Conservation (phyloP, 352 stramenopile species). For the Globisporangium paroecandrum region DNA sequence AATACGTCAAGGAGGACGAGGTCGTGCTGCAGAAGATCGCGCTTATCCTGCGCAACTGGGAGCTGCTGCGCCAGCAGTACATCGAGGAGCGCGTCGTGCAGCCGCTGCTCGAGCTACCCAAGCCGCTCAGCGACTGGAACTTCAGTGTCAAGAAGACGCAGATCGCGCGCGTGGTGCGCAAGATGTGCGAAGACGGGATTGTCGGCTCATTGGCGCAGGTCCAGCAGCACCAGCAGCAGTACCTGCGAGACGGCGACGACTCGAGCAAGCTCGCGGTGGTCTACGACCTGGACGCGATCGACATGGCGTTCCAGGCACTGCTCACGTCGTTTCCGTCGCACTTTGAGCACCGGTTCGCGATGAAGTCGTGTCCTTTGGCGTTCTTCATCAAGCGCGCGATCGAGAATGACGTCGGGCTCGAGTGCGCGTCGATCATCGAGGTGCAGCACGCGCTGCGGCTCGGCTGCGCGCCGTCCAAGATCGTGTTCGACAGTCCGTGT, state of each 20-base stretch:
- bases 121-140: slow-evolving; percentile 67
- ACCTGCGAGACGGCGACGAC: slow-evolving; percentile 24
- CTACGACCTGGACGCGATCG: slow-evolving; percentile 84
- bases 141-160: slow-evolving; percentile 68
- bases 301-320: slow-evolving; percentile 79
- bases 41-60: slow-evolving; percentile 69
- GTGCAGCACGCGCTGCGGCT: slow-evolving; percentile 76
- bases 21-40: slow-evolving; percentile 62
- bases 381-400: slow-evolving; percentile 83
- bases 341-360: slow-evolving; percentile 86
- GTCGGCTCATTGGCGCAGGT: slow-evolving; percentile 22
- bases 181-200: slow-evolving; percentile 49
- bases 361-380: slow-evolving; percentile 88
- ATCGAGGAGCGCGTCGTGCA: slow-evolving; percentile 47
- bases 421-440: slow-evolving; percentile 83
- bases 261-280: slow-evolving; percentile 64
- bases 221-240: slow-evolving; percentile 13
- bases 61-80: slow-evolving; percentile 53
- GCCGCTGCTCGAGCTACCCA: slow-evolving; percentile 35
- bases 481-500: slow-evolving; percentile 92
- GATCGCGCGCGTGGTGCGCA: slow-evolving; percentile 56
- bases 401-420: slow-evolving; percentile 70
- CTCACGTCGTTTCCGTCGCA: slow-evolving; percentile 78
- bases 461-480: slow-evolving; percentile 62
- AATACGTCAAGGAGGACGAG: slow-evolving; percentile 51